Base-by-base conservation (phyloP, 2,329 filamentous ascomycete genomes). In the Cryphonectria japonica region DNA sequence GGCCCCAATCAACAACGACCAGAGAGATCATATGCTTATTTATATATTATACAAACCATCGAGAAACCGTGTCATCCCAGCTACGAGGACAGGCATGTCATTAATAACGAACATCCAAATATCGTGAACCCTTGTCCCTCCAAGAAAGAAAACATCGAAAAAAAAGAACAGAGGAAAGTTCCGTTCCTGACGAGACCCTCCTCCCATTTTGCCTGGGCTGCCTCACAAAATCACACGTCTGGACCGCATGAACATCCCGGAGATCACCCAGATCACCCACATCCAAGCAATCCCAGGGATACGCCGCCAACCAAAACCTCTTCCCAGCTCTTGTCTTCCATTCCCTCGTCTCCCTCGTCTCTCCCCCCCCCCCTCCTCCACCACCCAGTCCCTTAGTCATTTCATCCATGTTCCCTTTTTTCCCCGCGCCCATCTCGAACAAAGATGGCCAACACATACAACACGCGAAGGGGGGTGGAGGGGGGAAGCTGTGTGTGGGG, bases 261-360 rank as follows among this genome's bases (percentile, higher is more conserved):
- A 59, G 11, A 57, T 52, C 41, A 59, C 63, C 46, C n/a, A 62
- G 16, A 46, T 22, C 43, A 50, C 46, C 46, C 46, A 50, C 46
- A 50, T 50, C 46, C 46, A 50, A 50, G 46, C 46, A 7, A n/a
- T 50, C 43, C 54, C 61, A 57, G 67, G 54, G 54, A 29, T 67
- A 70, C 50, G 62, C 68, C 68, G 66, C 59, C 68, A 34, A 8
- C 43, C 41, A 39, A 67, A 39, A 46, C 41, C 19, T 3, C 34
- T 34, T 34, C 34, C 34, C 34, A 34, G 34, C 19, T 50, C 19
- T 46, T 50, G 16, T 50, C 19, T 50, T 22, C 22, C 22, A 34
- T 34, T n/a, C 22, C 22, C 46, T 11, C 19, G 26, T 26, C 26
- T 26, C 26, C 26, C 26, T 26, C 26, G 26, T 26, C 7, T 50